Conservation (phyloP, 2,329 filamentous ascomycete genomes). For the Akanthomyces lecanii region DNA sequence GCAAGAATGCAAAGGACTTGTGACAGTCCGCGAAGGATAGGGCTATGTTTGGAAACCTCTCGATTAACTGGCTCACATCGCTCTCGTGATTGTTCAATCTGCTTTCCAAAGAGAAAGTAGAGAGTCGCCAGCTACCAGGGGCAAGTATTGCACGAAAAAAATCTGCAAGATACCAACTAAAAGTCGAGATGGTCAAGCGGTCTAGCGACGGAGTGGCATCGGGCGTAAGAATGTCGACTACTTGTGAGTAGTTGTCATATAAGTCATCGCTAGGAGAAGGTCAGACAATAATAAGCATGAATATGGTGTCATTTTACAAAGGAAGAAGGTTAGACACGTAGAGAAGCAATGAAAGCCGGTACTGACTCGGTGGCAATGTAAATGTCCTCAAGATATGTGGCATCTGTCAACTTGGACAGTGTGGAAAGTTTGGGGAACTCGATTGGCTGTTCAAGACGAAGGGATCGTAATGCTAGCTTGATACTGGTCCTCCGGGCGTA, state of each 20-base stretch:
- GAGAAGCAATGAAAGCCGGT: neutral
- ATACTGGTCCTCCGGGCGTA: neutral
- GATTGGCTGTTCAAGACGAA: neutral
- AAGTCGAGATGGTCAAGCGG: neutral
- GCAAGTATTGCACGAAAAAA: neutral
- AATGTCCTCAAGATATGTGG: neutral
- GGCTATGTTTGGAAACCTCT: neutral
- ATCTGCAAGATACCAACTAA: neutral
- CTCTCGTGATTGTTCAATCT: no score
- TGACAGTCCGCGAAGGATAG: no score
- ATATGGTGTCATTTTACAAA: no score
- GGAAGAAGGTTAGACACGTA: no score
- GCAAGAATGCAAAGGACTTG: no score
- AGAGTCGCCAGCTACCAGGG: no score
- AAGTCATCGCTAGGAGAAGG: neutral
- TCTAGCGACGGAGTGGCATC: neutral
- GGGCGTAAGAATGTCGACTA: neutral
- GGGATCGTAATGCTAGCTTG: neutral
- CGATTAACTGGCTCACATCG: neutral
- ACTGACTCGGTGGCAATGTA: neutral
- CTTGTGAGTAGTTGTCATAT: fast-evolving
- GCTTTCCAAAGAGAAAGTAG: no score
- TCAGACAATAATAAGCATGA: neutral
- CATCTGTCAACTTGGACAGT: neutral
- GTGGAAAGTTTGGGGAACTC: neutral